phyloP scores from a whole-genome alignment of 1,139 yeast species.

The Pichia sp. region DNA sequence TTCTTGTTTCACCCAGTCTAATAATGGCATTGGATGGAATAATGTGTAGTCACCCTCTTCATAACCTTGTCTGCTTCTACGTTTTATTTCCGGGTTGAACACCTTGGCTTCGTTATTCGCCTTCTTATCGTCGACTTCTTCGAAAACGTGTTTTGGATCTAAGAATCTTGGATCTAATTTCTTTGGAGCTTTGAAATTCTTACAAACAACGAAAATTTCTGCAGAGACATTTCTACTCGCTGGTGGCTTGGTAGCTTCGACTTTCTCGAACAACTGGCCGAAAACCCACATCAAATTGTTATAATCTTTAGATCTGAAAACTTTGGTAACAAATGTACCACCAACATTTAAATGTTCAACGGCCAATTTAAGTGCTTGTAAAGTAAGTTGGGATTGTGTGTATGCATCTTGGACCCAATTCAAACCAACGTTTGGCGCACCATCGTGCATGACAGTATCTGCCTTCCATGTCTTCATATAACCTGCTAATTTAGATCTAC shows the following conservation, averaged over 20 bases:
- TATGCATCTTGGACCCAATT: slow-evolving; percentile 99
- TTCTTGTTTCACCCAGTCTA: slow-evolving; percentile 71
- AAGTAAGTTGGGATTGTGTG: slow-evolving; percentile 93
- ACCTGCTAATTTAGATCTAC: slow-evolving; percentile 90
- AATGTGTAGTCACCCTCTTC: slow-evolving; percentile 89
- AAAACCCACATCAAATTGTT: slow-evolving; percentile 97
- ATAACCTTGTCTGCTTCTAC: slow-evolving; percentile 93
- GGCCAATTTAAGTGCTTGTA: slow-evolving; percentile 91
- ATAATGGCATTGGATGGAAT: slow-evolving; percentile 68
- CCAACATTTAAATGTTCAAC: slow-evolving; percentile 91
- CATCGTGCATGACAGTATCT: slow-evolving; percentile 96
- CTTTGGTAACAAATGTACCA: slow-evolving; percentile 96
- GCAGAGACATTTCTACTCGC: slow-evolving; percentile 99
- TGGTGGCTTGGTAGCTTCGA: slow-evolving; percentile 98
- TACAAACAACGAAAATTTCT: slow-evolving; percentile 96
- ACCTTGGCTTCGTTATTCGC: slow-evolving; percentile 89
- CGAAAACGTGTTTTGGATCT: slow-evolving; percentile 92
- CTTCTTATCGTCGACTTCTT: slow-evolving; percentile 77
- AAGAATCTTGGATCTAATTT: slow-evolving; percentile 88
- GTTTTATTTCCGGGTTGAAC: slow-evolving; percentile 89
- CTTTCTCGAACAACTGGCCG: slow-evolving; percentile 92
- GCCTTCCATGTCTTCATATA: slow-evolving; percentile 99
- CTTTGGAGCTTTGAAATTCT: slow-evolving; percentile 94
- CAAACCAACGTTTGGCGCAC: slow-evolving; percentile 99
- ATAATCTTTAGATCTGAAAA: slow-evolving; percentile 97